Evolutionary conservation across 371 early-diverging fungal species (phyloP).

Genomic region (Syncephalastrum monosporum): DNA sequence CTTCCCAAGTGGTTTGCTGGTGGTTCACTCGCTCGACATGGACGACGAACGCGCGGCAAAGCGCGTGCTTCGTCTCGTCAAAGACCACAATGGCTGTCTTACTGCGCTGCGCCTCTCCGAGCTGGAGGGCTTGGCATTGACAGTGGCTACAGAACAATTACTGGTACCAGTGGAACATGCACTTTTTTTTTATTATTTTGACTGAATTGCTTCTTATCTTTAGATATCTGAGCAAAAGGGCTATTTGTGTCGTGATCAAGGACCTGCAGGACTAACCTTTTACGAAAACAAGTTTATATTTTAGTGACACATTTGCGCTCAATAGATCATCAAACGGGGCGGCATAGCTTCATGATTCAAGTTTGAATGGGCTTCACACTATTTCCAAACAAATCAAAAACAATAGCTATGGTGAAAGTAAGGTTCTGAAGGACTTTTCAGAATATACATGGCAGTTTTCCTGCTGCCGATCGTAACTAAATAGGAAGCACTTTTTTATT

Average conservation of each 20-base stretch:
- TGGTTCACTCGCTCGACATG: constrained; percentile 69
- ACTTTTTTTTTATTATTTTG: constrained; percentile 5
- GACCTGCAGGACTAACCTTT: constrained; percentile 78
- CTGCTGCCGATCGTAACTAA: no score
- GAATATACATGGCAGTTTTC: no score
- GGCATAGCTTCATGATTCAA: no score
- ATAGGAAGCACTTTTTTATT: no score
- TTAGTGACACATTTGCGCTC: not conserved
- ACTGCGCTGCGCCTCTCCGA: constrained; percentile 72
- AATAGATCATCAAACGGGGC: not conserved
- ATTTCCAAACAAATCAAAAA: no score
- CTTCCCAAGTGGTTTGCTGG: constrained; percentile 78
- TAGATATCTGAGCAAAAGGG: constrained; percentile 80
- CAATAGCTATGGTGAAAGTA: no score
- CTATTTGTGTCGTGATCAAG: constrained; percentile 83
- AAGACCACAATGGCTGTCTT: constrained; percentile 48
- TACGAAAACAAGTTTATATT: constrained; percentile 68
- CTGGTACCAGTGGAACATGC: constrained; percentile 38
- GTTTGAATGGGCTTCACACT: no score
- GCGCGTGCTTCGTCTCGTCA: constrained; percentile 58
- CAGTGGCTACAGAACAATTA: constrained; percentile 76
- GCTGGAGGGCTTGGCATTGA: constrained; percentile 62
- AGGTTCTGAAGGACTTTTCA: no score
- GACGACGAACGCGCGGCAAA: constrained; percentile 70
- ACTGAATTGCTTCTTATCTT: not conserved